These are phyloP conservation scores for Blastobotrys americana DNA, from an alignment of 805 yeast species.

Conservation along the genomic window DNA sequence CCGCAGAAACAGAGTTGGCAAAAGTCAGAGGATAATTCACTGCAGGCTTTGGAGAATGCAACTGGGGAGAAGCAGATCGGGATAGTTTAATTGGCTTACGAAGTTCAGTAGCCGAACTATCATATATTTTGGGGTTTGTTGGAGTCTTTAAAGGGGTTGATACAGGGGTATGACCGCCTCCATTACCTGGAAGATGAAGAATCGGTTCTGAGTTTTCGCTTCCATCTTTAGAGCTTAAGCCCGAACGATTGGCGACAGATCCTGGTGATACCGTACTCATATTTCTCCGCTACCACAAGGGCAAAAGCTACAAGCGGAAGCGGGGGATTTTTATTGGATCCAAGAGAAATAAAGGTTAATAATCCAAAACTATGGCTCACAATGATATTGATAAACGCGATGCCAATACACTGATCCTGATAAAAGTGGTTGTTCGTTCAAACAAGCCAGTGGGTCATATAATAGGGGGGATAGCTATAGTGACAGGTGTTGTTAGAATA, in stretches of 20 bases:
- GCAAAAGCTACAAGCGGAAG: neutral
- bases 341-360: too few relatives aligned
- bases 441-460: too few relatives aligned
- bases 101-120: neutral
- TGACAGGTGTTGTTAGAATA: too few relatives aligned
- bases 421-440: too few relatives aligned
- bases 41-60: slow-evolving; percentile 1
- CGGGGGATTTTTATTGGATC: too few relatives aligned
- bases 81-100: neutral
- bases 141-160: neutral
- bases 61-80: neutral
- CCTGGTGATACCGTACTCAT: neutral
- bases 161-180: neutral
- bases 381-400: too few relatives aligned
- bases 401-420: too few relatives aligned
- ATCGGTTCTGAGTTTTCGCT: neutral
- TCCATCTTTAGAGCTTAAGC: neutral
- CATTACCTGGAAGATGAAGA: neutral
- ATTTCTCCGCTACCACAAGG: too few relatives aligned
- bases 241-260: neutral
- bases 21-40: slow-evolving; percentile 18
- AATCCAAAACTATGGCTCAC: too few relatives aligned
- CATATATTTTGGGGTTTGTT: neutral
- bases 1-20: slow-evolving; percentile 14
- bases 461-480: too few relatives aligned